A percentile compares a stretch with the other conserved stretches of the same genome.
Conservation (phyloP, 2,329 filamentous ascomycete species). For the Talaromyces sp. region DNA sequence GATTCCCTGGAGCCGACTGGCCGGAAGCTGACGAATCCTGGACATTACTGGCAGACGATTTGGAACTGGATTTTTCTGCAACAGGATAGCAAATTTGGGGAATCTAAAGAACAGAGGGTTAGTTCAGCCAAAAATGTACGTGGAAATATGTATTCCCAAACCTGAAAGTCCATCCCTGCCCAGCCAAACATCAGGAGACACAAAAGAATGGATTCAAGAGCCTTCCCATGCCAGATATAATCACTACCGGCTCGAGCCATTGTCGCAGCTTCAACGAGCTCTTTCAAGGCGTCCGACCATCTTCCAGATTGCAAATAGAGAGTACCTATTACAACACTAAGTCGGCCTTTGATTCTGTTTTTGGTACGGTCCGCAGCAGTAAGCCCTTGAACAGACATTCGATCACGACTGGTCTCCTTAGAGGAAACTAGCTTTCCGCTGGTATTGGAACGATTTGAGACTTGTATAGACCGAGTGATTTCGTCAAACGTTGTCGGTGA, state of each 20-base stretch:
- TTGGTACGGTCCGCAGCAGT: constrained; percentile 72
- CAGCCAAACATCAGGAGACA: constrained; percentile 80
- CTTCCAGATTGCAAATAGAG: constrained; percentile 84
- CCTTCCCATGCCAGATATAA: constrained; percentile 96
- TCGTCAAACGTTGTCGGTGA: constrained; percentile 54
- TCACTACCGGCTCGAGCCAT: constrained; percentile 77
- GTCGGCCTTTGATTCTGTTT: constrained; percentile 74
- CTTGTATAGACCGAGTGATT: constrained; percentile 42
- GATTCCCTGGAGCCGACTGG: constrained; percentile 44
- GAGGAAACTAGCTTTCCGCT: constrained; percentile 34
- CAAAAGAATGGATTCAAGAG: constrained; percentile 79
- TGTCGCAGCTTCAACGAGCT: constrained; percentile 74
- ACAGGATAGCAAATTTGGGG: constrained; percentile 51
- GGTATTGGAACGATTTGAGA: constrained; percentile 34
- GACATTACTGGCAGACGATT: constrained; percentile 22
- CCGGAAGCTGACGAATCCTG: constrained; percentile 32
- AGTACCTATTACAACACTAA: constrained; percentile 74
- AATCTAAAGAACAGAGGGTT: constrained; percentile 35
- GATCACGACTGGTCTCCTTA: constrained; percentile 57
- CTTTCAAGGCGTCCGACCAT: constrained; percentile 82
- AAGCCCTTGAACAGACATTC: constrained; percentile 63
- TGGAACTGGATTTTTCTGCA: constrained; percentile 44
- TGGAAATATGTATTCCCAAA: constrained; percentile 15
- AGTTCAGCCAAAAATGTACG: neutral
- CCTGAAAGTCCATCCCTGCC: constrained; percentile 72